A percentile compares a stretch with the other conserved stretches of the same genome.
These are phyloP conservation scores for Globisporangium recalcitrans DNA, from an alignment of 352 stramenopile species.

Conservation along the genomic window DNA sequence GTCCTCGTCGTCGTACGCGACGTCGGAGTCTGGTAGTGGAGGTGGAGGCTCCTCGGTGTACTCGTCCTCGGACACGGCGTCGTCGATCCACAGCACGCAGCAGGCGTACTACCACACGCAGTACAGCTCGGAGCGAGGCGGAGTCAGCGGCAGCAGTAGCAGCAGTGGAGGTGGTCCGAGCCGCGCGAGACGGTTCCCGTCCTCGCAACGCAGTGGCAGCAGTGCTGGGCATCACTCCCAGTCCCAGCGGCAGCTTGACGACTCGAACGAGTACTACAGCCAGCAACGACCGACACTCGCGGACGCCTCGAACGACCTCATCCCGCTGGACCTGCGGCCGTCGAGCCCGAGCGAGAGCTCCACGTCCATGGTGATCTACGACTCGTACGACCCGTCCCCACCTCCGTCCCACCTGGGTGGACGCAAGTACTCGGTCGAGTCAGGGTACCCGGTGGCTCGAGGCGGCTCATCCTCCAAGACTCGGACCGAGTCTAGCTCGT, in stretches of 20 bases:
- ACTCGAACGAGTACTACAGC: background rate
- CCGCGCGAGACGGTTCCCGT: background rate
- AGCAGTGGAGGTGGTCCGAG: background rate
- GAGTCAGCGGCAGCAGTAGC: background rate
- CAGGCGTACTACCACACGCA: constrained; percentile 16
- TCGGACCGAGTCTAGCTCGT: background rate
- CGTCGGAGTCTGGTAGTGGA: constrained; percentile 1
- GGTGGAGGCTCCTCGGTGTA: constrained; percentile 2
- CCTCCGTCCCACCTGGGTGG: too few species aligned
- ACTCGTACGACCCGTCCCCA: constrained; percentile 4
- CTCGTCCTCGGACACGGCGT: constrained; percentile 4
- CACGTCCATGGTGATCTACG: constrained; percentile 11
- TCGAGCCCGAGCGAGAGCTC: constrained; percentile 6
- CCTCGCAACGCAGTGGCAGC: background rate
- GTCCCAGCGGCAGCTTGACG: background rate
- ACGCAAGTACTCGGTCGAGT: background rate
- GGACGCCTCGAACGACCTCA: constrained; percentile 15
- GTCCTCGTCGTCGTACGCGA: constrained; percentile 8
- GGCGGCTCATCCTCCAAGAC: background rate
- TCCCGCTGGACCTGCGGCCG: constrained; percentile 5
- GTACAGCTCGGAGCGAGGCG: background rate
- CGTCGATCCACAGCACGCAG: background rate
- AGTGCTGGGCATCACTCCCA: background rate
- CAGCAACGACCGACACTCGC: constrained; percentile 2
- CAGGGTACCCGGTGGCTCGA: background rate